Conservation (phyloP, 768 basidiomycete species). For the Boletus subcaerulescens region DNA sequence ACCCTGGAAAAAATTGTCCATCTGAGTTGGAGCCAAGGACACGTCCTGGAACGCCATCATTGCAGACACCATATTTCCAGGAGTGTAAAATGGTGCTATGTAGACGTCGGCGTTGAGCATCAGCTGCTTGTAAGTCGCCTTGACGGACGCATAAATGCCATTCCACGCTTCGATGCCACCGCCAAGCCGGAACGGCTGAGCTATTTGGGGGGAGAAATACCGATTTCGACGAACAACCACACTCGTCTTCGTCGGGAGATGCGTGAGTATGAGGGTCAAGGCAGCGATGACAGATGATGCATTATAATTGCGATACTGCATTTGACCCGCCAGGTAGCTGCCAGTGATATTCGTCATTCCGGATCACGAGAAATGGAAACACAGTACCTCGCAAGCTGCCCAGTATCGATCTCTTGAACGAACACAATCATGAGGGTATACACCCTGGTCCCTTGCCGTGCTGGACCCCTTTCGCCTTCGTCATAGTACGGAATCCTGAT, state of each 20-base stretch:
- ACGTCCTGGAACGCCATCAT: background rate
- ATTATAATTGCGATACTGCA: background rate
- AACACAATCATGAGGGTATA: background rate
- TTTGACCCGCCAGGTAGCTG: background rate
- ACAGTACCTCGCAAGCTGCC: background rate
- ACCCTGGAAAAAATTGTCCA: background rate
- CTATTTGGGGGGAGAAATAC: background rate
- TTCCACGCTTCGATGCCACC: background rate
- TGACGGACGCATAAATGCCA: background rate
- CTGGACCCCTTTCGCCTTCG: background rate
- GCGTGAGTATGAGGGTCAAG: background rate
- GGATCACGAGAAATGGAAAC: background rate
- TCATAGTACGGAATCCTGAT: background rate
- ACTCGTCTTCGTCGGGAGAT: background rate
- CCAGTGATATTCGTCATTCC: background rate
- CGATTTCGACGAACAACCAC: background rate
- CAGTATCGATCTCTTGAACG: background rate
- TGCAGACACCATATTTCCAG: background rate
- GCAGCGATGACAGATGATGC: background rate
- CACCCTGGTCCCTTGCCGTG: background rate
- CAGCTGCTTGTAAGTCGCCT: background rate
- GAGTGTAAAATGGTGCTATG: background rate
- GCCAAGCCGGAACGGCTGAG: background rate
- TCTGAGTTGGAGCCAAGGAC: background rate
- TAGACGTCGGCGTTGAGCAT: background rate